phyloP scores from a whole-genome alignment of 2,329 filamentous ascomycete species.

The Penicillium sp. region DNA sequence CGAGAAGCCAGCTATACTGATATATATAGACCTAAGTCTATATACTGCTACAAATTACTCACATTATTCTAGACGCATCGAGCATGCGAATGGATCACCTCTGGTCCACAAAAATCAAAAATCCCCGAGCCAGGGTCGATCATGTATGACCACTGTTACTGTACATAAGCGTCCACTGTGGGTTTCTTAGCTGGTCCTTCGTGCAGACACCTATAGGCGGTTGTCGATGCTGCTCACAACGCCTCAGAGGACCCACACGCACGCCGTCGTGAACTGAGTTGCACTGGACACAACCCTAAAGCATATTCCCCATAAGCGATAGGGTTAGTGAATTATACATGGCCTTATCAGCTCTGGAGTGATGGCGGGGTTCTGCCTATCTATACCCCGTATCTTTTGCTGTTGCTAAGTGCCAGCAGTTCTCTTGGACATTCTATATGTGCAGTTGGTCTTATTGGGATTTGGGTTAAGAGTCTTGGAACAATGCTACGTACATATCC shows the following conservation, averaged over 20 bases:
- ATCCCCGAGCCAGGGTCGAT: slow-evolving; percentile 8
- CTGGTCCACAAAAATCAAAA: no score
- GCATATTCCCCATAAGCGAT: neutral
- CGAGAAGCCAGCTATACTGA: no score
- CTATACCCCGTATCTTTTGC: no score
- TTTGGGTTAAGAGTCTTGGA: neutral
- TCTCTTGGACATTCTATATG: no score
- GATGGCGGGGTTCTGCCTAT: no score
- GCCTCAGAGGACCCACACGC: slow-evolving; percentile 8
- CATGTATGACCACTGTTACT: slow-evolving; percentile 12
- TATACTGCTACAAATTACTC: no score
- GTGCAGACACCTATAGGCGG: slow-evolving; percentile 12
- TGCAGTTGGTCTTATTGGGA: neutral
- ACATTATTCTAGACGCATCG: no score
- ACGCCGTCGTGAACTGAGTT: neutral
- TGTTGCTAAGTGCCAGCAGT: no score
- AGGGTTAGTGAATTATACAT: neutral
- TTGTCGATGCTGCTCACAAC: slow-evolving; percentile 6
- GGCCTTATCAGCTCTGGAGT: no score
- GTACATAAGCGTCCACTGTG: no score
- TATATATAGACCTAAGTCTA: no score
- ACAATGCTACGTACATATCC: neutral
- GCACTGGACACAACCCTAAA: slow-evolving; percentile 3
- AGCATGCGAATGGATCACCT: no score
- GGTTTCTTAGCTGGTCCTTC: slow-evolving; percentile 13